These are phyloP conservation scores for Tagetes patula DNA, from an alignment of 129 eudicot genomes.

Conservation along the genomic window DNA sequence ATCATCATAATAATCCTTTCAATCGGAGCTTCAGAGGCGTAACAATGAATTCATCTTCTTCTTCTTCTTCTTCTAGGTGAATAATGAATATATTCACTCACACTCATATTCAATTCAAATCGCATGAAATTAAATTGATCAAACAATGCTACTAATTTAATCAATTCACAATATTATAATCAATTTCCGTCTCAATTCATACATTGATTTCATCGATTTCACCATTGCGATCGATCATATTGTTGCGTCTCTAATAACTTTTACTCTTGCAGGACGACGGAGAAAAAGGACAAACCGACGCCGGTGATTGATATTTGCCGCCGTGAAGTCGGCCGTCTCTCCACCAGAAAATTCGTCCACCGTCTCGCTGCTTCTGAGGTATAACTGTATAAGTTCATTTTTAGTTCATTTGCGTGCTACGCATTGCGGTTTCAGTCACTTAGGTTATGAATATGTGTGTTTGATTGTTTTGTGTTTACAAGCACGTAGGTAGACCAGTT, in stretches of 20 bases:
- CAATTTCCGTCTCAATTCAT: conserved; percentile 13
- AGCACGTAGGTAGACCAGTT: neutral
- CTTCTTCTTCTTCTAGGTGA: conserved; percentile 29
- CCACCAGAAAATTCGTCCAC: conserved; percentile 62
- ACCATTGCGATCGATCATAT: neutral
- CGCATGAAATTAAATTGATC: neutral
- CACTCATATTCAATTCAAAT: conserved; percentile 12
- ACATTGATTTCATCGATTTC: neutral
- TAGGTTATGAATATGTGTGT: neutral
- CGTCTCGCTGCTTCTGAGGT: conserved; percentile 83
- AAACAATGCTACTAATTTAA: neutral
- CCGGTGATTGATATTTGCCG: conserved; percentile 68
- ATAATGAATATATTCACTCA: conserved; percentile 4
- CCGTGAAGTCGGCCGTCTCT: conserved; percentile 78
- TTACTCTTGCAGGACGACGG: conserved; percentile 25
- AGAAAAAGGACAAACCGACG: conserved; percentile 44
- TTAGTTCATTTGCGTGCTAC: neutral
- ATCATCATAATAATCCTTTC: neutral
- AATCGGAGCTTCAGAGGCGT: neutral
- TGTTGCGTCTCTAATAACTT: conserved; percentile 7
- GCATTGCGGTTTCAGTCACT: conserved; percentile 3
- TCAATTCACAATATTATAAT: neutral
- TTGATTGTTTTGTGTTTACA: conserved; percentile 4
- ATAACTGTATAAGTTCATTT: neutral
- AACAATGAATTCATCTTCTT: neutral